Percentiles rank a stretch among this genome's conserved stretches.
Conservation (phyloP, 2,329 filamentous ascomycete genomes). For the Macrophomina pseudophaseolina region DNA sequence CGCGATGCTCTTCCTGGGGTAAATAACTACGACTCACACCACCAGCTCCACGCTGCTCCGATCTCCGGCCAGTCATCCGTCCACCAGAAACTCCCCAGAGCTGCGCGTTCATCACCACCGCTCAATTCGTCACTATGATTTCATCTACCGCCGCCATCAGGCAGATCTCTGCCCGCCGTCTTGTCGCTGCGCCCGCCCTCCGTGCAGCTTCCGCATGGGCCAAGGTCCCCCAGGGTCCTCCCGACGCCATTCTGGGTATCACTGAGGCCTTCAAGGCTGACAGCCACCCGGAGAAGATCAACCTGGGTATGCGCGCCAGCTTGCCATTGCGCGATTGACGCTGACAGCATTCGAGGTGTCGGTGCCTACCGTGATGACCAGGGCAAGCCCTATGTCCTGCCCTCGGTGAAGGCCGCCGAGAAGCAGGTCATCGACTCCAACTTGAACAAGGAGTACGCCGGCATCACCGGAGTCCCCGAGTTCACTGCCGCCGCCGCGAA, state of each 20-base stretch:
- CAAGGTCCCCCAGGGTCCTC: constrained; percentile 90
- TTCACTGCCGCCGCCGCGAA: constrained; percentile 92
- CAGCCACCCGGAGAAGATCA: constrained; percentile 92
- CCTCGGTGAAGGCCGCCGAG: constrained; percentile 89
- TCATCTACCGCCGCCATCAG: constrained; percentile 46
- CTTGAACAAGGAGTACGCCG: constrained; percentile 96
- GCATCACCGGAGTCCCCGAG: constrained; percentile 92
- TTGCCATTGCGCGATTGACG: not conserved
- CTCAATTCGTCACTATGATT: constrained; percentile 39
- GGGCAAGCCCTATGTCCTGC: constrained; percentile 97
- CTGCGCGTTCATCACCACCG: constrained; percentile 23
- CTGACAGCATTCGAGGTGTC: constrained; percentile 65
- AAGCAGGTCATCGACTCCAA: constrained; percentile 77
- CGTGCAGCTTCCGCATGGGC: constrained; percentile 83
- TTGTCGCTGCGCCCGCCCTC: constrained; percentile 50
- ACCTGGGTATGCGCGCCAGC: constrained; percentile 69
- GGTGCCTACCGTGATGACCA: constrained; percentile 98
- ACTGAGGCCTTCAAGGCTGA: constrained; percentile 99
- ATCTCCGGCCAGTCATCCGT: constrained; percentile 25
- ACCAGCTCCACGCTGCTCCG: constrained; percentile 24
- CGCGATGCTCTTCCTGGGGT: constrained; percentile 34
- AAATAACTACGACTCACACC: constrained; percentile 35
- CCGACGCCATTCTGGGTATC: constrained; percentile 67
- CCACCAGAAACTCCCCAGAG: not conserved
- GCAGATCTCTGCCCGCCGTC: constrained; percentile 43